Evolutionary conservation across 2,329 filamentous ascomycete genomes (phyloP), one percentile per base, ranked within the genome.

Genomic region (Pseudogymnoascus sp.): DNA sequence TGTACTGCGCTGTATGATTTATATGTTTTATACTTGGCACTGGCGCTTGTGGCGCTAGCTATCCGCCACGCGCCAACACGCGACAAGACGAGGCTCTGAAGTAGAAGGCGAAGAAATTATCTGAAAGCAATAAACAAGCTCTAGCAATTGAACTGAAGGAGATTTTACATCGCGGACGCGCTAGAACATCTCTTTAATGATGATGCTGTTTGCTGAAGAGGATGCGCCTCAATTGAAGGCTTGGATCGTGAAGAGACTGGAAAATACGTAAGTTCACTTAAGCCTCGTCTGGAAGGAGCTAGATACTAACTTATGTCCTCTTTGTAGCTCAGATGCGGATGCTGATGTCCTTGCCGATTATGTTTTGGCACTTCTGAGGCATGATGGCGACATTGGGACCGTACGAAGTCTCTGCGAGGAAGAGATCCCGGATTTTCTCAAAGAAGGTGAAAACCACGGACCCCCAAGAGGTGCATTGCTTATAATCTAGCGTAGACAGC

Each of bases 341-440:
- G 84, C 87, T 33, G 90, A 92, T 71, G 89, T 93, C 4, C 85
- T 95, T 2, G 90, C 89, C 57, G 90, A 95, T 70, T 95, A 93
- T 73, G 87, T 93, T n/a, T 80, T 93, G 66, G 90, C 89, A 6
- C 82, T 95, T 19, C 77, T 93, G 53, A 83, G 84, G 63, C 86
- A 89, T 66, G 88, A 91, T 67, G 87, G 87, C 66, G 80, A 85
- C 61, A 78, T 82, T 42, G 80, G 81, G n/a, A 79, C 83, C 19
- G 86, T 92, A 62, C 83, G 85, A 70, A 78, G 82, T 69, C 83
- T 88, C 61, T 91, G 88, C 74, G 81, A 90, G 71, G 80, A 84
- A 62, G 87, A 91, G 73, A 85, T 93, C 42, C 82, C 84, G 2
- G 89, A 93, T 72, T 93, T 93, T 72, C 76, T 93, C 17, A 84